A percentile compares a stretch with the other conserved stretches of the same genome.
Conservation (phyloP, 192 early-diverging fungal genomes). For the Thamnidium elegans region DNA sequence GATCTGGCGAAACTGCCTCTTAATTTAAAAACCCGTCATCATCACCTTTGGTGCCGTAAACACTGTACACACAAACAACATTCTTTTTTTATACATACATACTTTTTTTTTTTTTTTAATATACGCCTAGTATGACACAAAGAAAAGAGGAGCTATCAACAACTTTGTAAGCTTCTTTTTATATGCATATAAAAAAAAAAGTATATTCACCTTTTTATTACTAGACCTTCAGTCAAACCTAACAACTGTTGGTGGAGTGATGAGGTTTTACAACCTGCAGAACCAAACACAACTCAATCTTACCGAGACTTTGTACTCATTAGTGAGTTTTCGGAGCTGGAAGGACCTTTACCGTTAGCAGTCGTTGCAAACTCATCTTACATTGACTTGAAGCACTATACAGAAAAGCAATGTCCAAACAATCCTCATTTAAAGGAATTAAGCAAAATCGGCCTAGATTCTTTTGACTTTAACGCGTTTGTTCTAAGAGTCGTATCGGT, state of each 20-base stretch:
- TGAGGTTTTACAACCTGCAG: slow-evolving; percentile 11
- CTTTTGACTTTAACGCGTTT: slow-evolving; percentile 51
- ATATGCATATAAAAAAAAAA: too few species aligned
- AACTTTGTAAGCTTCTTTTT: slow-evolving; percentile 1
- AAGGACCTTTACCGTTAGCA: slow-evolving; percentile 49
- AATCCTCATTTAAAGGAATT: background rate
- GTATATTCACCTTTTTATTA: too few species aligned
- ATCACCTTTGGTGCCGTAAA: too few species aligned
- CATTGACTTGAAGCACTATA: slow-evolving; percentile 26
- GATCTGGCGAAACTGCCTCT: too few species aligned
- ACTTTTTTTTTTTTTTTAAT: background rate
- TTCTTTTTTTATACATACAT: background rate
- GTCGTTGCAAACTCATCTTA: slow-evolving; percentile 30
- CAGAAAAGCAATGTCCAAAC: background rate
- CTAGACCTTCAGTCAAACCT: too few species aligned
- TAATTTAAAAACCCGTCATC: too few species aligned
- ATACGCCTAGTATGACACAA: background rate
- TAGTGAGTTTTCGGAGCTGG: slow-evolving; percentile 52
- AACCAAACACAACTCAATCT: background rate
- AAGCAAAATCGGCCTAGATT: slow-evolving; percentile 19
- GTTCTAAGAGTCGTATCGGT: slow-evolving; percentile 47
- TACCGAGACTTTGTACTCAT: slow-evolving; percentile 52
- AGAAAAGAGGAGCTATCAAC: background rate
- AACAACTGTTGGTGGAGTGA: slow-evolving; percentile 27
- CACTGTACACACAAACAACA: too few species aligned